These are phyloP conservation scores for Herpetomonas muscarum DNA, from an alignment of 208 protist species.

Conservation along the genomic window DNA sequence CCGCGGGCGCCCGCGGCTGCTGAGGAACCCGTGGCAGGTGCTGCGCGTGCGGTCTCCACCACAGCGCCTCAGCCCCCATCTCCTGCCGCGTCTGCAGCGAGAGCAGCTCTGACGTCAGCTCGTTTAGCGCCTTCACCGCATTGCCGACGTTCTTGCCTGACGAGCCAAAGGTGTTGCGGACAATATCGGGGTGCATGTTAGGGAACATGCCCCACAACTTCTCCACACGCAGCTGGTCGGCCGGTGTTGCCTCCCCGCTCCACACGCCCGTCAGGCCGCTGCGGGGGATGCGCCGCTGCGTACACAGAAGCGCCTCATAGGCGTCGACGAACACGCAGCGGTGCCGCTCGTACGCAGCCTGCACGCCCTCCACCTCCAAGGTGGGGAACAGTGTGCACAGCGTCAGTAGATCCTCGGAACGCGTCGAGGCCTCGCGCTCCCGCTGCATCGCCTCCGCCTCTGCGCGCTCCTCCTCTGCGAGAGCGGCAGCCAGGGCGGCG, in stretches of 20 bases:
- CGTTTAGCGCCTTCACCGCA: conserved; percentile 43
- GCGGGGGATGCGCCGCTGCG: conserved; percentile 39
- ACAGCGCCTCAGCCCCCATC: conserved; percentile 13
- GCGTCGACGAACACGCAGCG: conserved; percentile 45
- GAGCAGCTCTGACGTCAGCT: conserved; percentile 41
- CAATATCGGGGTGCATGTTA: conserved; percentile 34
- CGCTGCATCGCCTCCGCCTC: conserved; percentile 18
- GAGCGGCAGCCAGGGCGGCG: conserved; percentile 32
- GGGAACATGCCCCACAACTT: conserved; percentile 60
- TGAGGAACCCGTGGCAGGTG: background rate
- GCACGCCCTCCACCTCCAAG: conserved; percentile 33
- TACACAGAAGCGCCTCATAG: conserved; percentile 56
- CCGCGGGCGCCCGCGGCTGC: background rate
- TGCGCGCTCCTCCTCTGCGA: conserved; percentile 37
- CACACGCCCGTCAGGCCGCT: conserved; percentile 29
- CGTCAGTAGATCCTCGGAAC: conserved; percentile 54
- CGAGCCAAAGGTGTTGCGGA: conserved; percentile 40
- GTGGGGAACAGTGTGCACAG: conserved; percentile 65
- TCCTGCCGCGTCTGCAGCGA: conserved; percentile 18
- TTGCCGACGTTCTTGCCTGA: conserved; percentile 23
- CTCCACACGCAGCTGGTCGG: conserved; percentile 38
- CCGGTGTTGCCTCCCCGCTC: conserved; percentile 27
- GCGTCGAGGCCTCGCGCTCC: conserved; percentile 10
- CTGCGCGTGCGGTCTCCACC: conserved; percentile 4
- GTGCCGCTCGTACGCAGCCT: conserved; percentile 43